Evolutionary conservation across 2,329 filamentous ascomycete species (phyloP).

Genomic region (Pleoardoris graminearum): DNA sequence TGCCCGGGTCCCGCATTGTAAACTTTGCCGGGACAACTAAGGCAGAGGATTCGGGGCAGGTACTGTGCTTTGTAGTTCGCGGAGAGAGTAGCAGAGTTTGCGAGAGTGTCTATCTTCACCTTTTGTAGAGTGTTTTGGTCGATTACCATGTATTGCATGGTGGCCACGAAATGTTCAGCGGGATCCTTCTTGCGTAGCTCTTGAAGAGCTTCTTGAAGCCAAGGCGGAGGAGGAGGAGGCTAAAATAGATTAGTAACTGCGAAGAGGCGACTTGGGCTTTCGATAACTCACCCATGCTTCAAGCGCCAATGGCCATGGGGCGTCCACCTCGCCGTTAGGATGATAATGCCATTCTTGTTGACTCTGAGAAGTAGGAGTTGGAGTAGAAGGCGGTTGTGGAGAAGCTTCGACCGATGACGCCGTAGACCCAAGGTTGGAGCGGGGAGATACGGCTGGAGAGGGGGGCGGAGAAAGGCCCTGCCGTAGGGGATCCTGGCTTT

Average conservation of each 20-base stretch:
- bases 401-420: slow-evolving; percentile 32
- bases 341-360: slow-evolving; percentile 43
- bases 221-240: slow-evolving; percentile 87
- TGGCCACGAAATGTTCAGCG: slow-evolving; percentile 80
- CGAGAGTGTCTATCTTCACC: slow-evolving; percentile 56
- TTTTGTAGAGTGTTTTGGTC: slow-evolving; percentile 54
- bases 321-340: slow-evolving; percentile 65
- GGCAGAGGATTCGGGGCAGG: slow-evolving; percentile 85
- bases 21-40: slow-evolving; percentile 89
- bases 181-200: slow-evolving; percentile 72
- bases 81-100: slow-evolving; percentile 56
- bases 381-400: slow-evolving; percentile 39
- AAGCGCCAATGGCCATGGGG: slow-evolving; percentile 60
- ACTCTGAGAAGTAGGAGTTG: slow-evolving; percentile 39
- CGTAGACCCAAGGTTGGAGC: slow-evolving; percentile 30
- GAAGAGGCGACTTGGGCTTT: background rate
- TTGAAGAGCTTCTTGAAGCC: slow-evolving; percentile 76
- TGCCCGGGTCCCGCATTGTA: slow-evolving; percentile 88
- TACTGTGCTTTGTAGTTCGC: slow-evolving; percentile 76
- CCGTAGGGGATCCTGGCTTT: too few species aligned
- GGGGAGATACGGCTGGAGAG: slow-evolving; percentile 49
- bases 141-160: slow-evolving; percentile 87
- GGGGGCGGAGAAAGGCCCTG: too few species aligned
- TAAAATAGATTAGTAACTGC: slow-evolving; percentile 46
- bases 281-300: slow-evolving; percentile 64